A percentile compares a stretch with the other conserved stretches of the same genome.
Conservation (phyloP, 257 asterid species). For the Echium plantagineum region DNA sequence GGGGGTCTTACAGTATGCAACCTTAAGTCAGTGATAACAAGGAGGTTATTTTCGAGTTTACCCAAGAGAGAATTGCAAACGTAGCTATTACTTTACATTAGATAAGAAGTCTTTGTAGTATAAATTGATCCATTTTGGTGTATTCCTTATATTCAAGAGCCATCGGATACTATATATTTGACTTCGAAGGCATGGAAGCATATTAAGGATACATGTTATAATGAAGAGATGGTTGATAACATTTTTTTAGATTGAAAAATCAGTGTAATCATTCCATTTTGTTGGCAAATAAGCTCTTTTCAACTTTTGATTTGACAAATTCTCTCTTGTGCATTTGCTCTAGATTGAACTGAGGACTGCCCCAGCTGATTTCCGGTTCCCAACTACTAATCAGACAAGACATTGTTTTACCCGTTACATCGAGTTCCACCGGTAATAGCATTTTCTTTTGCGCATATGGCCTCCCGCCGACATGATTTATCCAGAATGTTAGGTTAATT, state of each 20-base stretch:
- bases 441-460: neutral
- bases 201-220: too few species aligned
- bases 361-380: conserved; percentile 93
- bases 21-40: too few species aligned
- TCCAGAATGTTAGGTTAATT: neutral
- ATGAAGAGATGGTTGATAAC: neutral
- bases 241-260: neutral
- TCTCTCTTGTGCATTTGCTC: neutral
- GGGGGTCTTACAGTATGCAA: too few species aligned
- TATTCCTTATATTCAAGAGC: too few species aligned
- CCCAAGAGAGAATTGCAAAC: too few species aligned
- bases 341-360: conserved; percentile 89
- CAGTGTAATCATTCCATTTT: neutral
- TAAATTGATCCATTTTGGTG: too few species aligned
- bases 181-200: too few species aligned
- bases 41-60: too few species aligned
- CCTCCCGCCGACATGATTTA: neutral
- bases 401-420: conserved; percentile 92
- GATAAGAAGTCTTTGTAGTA: too few species aligned
- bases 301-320: too few species aligned
- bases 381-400: conserved; percentile 91
- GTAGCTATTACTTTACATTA: too few species aligned
- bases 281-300: neutral
- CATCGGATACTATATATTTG: too few species aligned
- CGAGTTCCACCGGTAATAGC: conserved; percentile 69